Base-by-base conservation (phyloP, 2,329 filamentous ascomycete genomes). In the Fusarium staphyleae region DNA sequence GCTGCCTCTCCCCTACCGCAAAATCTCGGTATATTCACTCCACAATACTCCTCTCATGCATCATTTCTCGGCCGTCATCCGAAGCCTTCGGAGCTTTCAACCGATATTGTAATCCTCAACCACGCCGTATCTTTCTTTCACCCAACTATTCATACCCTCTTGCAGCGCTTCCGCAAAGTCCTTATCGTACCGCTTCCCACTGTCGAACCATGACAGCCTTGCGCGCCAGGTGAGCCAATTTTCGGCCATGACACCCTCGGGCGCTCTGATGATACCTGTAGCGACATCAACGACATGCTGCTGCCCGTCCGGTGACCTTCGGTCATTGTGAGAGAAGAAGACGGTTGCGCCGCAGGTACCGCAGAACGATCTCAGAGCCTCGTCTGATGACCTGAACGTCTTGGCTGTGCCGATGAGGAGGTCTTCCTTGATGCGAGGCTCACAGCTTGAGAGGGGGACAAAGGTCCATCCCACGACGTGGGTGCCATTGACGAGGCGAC, bases 161-260 rank as follows among this genome's bases (percentile, higher is more conserved):
- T 66, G 55, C 47, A 80, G 28, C 1, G 68, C 67, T 50, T 74
- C 66, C 1, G 60, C 48, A 57, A 81, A 76, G 2, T 55, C 63
- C 1, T 46, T 19, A 40, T 80, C 77, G 45, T 69, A 80, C 16
- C 47, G 52, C 52, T 63, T 69, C 3, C 76, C 78, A 22, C 66
- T 70, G 7, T 71, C 67, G 6, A 55, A 45, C 62, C 67, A 74
- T 1, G 67, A 71, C 9, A 75, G 24, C 49, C 69, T 67, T 15
- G 75, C 72, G 44, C 76, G 68, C 79, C 79, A 81, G 1, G 72
- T 75, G 14, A 81, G 52, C 79, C 79, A 81, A 7, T 72, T 67
- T 56, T 78, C 73, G 0, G 77, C 77, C 67, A 75, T 70, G 3
- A 70, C 60, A 1, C 78, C 78, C 48, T 77, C 77, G 0, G 75